Evolutionary conservation across 2,329 filamentous ascomycete genomes (phyloP).

Genomic region (Fusarium sp.): DNA sequence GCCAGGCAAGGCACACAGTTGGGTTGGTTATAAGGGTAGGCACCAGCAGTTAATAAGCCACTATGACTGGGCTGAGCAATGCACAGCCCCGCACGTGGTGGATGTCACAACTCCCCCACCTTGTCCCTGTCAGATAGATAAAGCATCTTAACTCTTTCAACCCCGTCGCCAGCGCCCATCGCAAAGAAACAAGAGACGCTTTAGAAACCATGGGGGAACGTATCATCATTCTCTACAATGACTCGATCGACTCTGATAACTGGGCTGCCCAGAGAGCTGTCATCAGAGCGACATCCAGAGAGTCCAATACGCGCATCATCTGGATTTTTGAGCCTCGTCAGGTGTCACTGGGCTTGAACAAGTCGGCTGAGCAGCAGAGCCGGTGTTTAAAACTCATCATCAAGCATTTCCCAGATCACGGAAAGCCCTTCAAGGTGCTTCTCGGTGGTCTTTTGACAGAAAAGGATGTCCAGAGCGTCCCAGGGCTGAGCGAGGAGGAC

Average conservation of each 20-base stretch:
- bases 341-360: slow-evolving; percentile 34
- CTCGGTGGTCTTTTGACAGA: slow-evolving; percentile 36
- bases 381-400: slow-evolving; percentile 30
- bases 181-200: background rate
- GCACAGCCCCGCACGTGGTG: background rate
- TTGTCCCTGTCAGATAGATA: background rate
- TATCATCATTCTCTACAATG: slow-evolving; percentile 43
- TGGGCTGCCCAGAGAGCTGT: slow-evolving; percentile 38
- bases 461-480: slow-evolving; percentile 23
- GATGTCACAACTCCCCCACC: background rate
- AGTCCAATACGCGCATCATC: slow-evolving; percentile 25
- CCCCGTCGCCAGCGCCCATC: background rate
- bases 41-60: background rate
- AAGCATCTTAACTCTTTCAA: background rate
- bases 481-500: slow-evolving; percentile 14
- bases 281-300: slow-evolving; percentile 19
- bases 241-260: slow-evolving; percentile 44
- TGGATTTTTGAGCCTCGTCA: slow-evolving; percentile 44
- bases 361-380: slow-evolving; percentile 24
- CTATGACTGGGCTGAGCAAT: background rate
- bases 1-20: background rate
- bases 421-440: slow-evolving; percentile 34
- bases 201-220: slow-evolving; percentile 25
- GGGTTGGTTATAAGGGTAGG: background rate
- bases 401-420: slow-evolving; percentile 22